Evolutionary conservation across 441 rosid species (phyloP), one percentile per base, ranked within the genome.

Genomic region (Gossypium trilobum): DNA sequence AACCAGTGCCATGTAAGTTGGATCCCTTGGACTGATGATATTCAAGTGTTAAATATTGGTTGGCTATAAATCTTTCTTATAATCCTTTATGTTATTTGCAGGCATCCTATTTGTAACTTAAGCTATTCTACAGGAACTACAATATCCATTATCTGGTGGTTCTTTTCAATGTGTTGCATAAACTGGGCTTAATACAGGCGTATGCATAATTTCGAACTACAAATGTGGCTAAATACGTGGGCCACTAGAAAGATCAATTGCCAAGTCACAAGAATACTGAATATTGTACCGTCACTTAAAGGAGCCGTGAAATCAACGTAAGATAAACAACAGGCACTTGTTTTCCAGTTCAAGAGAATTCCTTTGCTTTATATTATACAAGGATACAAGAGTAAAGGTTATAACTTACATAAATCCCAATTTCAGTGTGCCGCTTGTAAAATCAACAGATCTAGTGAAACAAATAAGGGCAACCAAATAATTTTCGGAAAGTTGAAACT

Each of bases 41-140:
- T 13, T 57, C 36, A 57, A 25, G 33, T 57, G 33, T 56, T 22
- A 23, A 16, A 4, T 9, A 42, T 48, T 67, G 78, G 78, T 42
- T 56, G 0, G 7, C 33, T 7, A 9, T 25, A 13, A 48, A 3
- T 17, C 31, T 20, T 23, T 16, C 51, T 13, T 46, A n/a, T 46
- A 13, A 46, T 46, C 51, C 51, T 52, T 17, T 17, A 52, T 4
- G 57, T 1, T 52, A 52, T 52, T 9, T 16, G 8, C 10, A 17
- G 20, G 3, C 7, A 52, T 46, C 52, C 14, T 3, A 46, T 46
- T 46, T 46, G 52, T 46, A 46, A 13, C 31, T 27, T 6, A 7
- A 33, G 67, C 67, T 61, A 5, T 33, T 33, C 3, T 36, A 16
- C 16, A 42, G 0, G 14, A 17, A 10, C 14, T 16, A 17, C 2